phyloP scores from a whole-genome alignment of 768 basidiomycete genomes.

The Boletales sp. region DNA sequence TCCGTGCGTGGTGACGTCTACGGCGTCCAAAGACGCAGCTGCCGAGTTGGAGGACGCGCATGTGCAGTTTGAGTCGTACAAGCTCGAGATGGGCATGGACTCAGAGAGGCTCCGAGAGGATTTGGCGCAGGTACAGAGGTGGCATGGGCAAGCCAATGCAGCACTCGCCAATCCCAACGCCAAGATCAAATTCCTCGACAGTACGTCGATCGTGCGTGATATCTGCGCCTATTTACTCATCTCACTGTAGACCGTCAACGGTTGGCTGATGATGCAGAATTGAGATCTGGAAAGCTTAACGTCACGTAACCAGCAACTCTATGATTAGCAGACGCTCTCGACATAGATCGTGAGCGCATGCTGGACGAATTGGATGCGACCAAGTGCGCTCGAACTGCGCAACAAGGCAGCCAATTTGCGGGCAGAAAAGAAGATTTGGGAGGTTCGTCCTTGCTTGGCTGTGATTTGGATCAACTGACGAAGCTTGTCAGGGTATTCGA shows the following conservation, averaged over 20 bases:
- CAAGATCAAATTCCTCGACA: slow-evolving; percentile 72
- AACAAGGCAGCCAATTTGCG: too few relatives aligned
- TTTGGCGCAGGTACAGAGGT: slow-evolving; percentile 57
- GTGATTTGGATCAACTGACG: too few relatives aligned
- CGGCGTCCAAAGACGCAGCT: slow-evolving; percentile 38
- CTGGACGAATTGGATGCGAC: slow-evolving; percentile 61
- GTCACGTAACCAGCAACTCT: slow-evolving; percentile 68
- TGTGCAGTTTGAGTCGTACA: slow-evolving; percentile 76
- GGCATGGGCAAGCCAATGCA: slow-evolving; percentile 60
- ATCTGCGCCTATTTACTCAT: neutral
- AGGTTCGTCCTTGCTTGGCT: too few relatives aligned
- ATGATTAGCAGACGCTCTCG: slow-evolving; percentile 72
- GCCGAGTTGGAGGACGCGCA: slow-evolving; percentile 72
- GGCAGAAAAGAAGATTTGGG: too few relatives aligned
- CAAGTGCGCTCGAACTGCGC: too few relatives aligned
- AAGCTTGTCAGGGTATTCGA: too few relatives aligned
- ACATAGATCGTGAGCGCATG: slow-evolving; percentile 69
- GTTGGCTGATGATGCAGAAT: slow-evolving; percentile 55
- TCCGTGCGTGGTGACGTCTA: slow-evolving; percentile 12
- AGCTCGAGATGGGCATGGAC: slow-evolving; percentile 78
- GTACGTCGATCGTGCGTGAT: slow-evolving; percentile 36
- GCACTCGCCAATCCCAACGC: slow-evolving; percentile 82
- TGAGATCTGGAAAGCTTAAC: slow-evolving; percentile 63
- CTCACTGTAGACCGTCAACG: slow-evolving; percentile 52
- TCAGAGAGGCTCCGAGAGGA: slow-evolving; percentile 71